Evolutionary conservation across 495 filamentous ascomycete species (phyloP).

Genomic region (Neurospora discreta): DNA sequence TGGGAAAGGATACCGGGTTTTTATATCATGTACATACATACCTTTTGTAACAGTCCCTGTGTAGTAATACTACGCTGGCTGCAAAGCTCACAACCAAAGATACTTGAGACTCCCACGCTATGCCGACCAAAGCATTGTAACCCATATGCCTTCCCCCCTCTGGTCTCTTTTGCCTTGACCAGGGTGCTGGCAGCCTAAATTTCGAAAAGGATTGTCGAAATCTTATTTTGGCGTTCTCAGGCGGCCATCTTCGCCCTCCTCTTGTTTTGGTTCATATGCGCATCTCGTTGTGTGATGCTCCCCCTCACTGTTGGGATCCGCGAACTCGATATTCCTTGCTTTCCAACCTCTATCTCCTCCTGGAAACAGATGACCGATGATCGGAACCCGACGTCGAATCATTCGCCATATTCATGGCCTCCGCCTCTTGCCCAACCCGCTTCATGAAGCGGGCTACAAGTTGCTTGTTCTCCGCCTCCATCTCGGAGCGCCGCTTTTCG

Average conservation of each 20-base stretch:
- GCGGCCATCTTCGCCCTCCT: neutral
- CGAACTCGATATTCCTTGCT: neutral
- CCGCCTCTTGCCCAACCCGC: conserved; percentile 72
- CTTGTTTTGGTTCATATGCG: neutral
- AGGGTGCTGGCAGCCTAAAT: neutral
- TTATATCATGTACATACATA: neutral
- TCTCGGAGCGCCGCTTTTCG: conserved; percentile 54
- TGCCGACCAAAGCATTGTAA: neutral
- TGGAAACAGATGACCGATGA: neutral
- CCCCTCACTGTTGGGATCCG: neutral
- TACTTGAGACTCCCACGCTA: neutral
- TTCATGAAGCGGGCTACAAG: conserved; percentile 86
- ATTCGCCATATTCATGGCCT: conserved; percentile 66
- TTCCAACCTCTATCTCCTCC: neutral
- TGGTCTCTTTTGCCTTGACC: neutral
- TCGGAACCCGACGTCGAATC: conserved; percentile 10
- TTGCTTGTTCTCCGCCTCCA: conserved; percentile 77
- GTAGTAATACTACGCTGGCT: neutral
- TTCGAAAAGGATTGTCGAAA: neutral
- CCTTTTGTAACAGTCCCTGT: neutral
- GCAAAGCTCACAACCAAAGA: neutral
- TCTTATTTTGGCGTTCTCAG: neutral
- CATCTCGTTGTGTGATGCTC: neutral
- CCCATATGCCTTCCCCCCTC: neutral
- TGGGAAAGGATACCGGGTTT: neutral